phyloP scores from a whole-genome alignment of 2,329 filamentous ascomycete genomes.

The Sclerotinia subarctica region DNA sequence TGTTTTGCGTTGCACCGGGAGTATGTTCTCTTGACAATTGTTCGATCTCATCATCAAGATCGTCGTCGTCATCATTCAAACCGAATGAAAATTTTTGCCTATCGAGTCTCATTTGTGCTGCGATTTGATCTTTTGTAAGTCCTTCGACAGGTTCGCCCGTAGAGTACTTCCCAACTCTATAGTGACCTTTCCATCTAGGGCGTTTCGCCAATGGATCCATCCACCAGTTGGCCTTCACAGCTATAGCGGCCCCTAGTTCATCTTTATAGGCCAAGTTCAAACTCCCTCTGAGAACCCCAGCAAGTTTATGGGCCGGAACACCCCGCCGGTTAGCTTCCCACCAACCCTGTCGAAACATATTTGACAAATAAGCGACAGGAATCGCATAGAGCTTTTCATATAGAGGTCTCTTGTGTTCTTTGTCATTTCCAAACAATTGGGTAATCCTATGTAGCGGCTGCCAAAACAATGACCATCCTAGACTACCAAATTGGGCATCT shows the following conservation, averaged over 20 bases:
- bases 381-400: constrained; percentile 1
- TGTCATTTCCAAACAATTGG: background rate
- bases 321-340: constrained; percentile 6
- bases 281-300: background rate
- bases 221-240: constrained; percentile 11
- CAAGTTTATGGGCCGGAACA: background rate
- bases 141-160: constrained; percentile 3
- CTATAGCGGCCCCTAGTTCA: background rate
- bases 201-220: background rate
- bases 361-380: constrained; percentile 10
- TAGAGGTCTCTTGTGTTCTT: constrained; percentile 3
- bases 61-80: background rate
- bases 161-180: constrained; percentile 11
- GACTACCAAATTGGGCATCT: constrained; percentile 9
- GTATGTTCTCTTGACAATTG: background rate
- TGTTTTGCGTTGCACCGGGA: background rate
- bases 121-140: background rate
- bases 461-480: constrained; percentile 20
- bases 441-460: constrained; percentile 2
- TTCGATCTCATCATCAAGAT: constrained; percentile 3
- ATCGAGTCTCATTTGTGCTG: constrained; percentile 6
- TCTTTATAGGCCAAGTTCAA: background rate
- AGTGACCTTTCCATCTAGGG: constrained; percentile 12
- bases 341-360: background rate
- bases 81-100: background rate